Conservation (phyloP, 108 stramenopile species). For the Stephanodiscus minutulus region DNA sequence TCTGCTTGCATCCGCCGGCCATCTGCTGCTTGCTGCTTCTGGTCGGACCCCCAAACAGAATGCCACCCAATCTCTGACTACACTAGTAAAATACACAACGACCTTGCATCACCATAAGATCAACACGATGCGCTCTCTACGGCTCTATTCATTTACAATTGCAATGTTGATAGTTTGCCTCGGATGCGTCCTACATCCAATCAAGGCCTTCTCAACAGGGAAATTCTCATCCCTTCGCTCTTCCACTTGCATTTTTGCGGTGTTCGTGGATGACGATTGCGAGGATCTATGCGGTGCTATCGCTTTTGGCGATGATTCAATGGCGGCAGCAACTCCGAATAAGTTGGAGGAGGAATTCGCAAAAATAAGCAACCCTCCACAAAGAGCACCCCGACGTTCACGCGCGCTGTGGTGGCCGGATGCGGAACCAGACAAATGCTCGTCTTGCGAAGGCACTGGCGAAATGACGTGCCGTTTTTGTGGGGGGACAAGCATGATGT, state of each 20-base stretch:
- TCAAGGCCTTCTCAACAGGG: constrained; percentile 3
- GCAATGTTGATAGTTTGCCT: not conserved
- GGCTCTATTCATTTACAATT: not conserved
- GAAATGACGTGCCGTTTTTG: constrained; percentile 35
- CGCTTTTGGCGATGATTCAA: constrained; percentile 12
- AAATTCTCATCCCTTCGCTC: constrained; percentile 4
- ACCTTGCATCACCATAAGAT: not conserved
- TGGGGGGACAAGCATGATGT: constrained; percentile 32
- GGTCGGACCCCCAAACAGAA: no score
- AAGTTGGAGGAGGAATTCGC: not conserved
- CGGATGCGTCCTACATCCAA: not conserved
- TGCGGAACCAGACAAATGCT: constrained; percentile 20
- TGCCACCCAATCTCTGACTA: no score
- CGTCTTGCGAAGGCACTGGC: constrained; percentile 27
- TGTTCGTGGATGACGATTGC: constrained; percentile 41
- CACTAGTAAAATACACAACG: no score
- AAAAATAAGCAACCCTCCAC: constrained; percentile 4
- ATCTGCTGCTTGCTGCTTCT: no score
- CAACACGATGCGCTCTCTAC: not conserved
- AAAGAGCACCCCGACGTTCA: constrained; percentile 6
- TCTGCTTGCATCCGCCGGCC: no score
- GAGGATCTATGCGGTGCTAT: constrained; percentile 37
- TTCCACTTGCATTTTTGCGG: constrained; percentile 2
- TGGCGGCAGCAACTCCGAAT: not conserved
- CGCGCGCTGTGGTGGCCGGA: constrained; percentile 16